phyloP scores from a whole-genome alignment of 176 grass and related monocot species.

The Hordeum marinum region DNA sequence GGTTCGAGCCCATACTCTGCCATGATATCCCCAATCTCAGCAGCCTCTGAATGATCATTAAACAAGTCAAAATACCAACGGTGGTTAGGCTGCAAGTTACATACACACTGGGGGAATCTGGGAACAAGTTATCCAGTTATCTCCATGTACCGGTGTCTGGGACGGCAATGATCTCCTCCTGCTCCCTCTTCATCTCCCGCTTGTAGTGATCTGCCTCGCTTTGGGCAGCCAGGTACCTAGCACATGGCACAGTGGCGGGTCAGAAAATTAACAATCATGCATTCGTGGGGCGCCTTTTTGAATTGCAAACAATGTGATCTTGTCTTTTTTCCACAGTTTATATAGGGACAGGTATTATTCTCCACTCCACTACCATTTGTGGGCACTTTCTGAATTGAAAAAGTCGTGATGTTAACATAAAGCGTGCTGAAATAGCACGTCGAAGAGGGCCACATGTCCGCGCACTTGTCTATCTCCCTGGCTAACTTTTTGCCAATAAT shows the following conservation, averaged over 20 bases:
- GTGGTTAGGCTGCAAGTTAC: conserved; percentile 15
- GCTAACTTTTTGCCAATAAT: not conserved
- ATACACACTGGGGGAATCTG: not conserved
- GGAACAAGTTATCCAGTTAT: not conserved
- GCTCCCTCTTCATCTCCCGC: conserved; percentile 67
- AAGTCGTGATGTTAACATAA: conserved; percentile 19
- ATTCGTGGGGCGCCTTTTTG: not conserved
- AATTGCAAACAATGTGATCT: conserved; percentile 13
- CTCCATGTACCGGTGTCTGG: conserved; percentile 63
- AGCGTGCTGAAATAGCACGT: conserved; percentile 19
- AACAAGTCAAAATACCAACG: not conserved
- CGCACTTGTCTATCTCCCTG: conserved; percentile 15
- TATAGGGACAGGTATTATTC: conserved; percentile 22
- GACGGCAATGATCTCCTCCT: conserved; percentile 71
- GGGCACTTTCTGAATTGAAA: not conserved
- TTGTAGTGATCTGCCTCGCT: conserved; percentile 87
- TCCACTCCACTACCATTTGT: not conserved
- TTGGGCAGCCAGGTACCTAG: conserved; percentile 76
- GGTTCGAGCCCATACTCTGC: conserved; percentile 67
- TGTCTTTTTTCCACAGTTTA: conserved; percentile 14
- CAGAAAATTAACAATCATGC: conserved; percentile 11
- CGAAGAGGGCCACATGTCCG: conserved; percentile 11
- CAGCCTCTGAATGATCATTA: conserved; percentile 52
- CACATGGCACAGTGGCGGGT: not conserved
- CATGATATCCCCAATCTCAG: conserved; percentile 85